Percentiles rank a stretch among this genome's conserved stretches.
phyloP scores from a whole-genome alignment of 495 filamentous ascomycete genomes.

The Lasiosphaeria hispida region DNA sequence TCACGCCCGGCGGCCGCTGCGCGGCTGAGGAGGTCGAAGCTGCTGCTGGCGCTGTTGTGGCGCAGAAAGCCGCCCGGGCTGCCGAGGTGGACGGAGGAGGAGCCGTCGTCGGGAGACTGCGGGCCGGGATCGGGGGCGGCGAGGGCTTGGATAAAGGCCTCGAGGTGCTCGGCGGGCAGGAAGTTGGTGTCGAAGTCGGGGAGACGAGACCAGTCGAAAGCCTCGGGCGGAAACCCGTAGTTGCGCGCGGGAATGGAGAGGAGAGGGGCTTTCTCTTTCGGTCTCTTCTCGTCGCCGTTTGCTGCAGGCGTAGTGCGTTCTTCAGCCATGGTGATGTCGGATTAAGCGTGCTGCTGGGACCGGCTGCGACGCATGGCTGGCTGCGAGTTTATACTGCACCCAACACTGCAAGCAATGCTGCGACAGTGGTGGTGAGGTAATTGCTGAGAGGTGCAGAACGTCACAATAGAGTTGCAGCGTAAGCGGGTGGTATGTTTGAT shows the following conservation, averaged over 20 bases:
- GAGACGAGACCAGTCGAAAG: conserved; percentile 47
- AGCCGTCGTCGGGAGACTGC: conserved; percentile 35
- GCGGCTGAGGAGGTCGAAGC: conserved; percentile 21
- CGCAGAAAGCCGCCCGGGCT: conserved; percentile 21
- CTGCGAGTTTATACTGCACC: background rate
- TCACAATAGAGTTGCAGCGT: too few relatives aligned
- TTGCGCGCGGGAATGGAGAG: conserved; percentile 29
- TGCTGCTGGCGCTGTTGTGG: conserved; percentile 15
- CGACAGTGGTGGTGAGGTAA: too few relatives aligned
- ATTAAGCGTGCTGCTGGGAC: background rate
- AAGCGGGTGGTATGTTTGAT: background rate
- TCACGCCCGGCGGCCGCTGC: conserved; percentile 18
- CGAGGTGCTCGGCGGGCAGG: conserved; percentile 54
- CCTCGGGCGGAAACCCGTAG: conserved; percentile 48
- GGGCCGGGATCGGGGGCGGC: conserved; percentile 49
- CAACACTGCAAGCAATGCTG: too few relatives aligned
- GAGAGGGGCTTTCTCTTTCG: background rate
- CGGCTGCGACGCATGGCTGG: conserved; percentile 3
- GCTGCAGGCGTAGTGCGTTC: background rate
- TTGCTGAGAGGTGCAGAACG: background rate
- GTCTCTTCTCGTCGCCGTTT: background rate
- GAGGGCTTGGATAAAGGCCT: conserved; percentile 58
- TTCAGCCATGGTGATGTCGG: conserved; percentile 29
- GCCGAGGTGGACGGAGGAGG: conserved; percentile 24
- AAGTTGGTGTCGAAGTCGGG: conserved; percentile 68